phyloP scores from a whole-genome alignment of 768 basidiomycete species.

The Galerina sulciceps region DNA sequence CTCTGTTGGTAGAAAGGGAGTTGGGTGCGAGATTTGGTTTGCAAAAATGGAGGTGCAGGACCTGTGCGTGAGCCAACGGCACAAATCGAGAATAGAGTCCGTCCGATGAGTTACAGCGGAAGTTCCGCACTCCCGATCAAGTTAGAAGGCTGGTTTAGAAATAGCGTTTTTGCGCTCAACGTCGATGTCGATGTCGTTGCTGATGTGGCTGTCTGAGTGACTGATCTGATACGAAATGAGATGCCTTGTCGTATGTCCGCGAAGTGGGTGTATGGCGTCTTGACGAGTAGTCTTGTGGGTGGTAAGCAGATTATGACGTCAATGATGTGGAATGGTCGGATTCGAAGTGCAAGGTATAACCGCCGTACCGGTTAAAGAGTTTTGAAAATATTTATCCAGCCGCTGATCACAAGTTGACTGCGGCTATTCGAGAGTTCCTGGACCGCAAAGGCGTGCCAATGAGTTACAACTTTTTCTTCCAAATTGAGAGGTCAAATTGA shows the following conservation, averaged over 20 bases:
- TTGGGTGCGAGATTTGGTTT: background rate
- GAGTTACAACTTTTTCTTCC: no score
- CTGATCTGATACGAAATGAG: background rate
- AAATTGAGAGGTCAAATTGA: no score
- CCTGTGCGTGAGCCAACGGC: background rate
- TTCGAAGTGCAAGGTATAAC: background rate
- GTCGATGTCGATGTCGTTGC: background rate
- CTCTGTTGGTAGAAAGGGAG: no score
- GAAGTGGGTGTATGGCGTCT: background rate
- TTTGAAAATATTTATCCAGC: background rate
- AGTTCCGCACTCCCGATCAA: background rate
- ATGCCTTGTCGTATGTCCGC: background rate
- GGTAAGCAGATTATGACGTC: conserved; percentile 3
- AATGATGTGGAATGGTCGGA: background rate
- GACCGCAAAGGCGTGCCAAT: no score
- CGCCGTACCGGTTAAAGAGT: background rate
- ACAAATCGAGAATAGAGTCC: background rate
- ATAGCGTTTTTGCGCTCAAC: background rate
- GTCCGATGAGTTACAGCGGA: background rate
- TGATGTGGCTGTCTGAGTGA: background rate
- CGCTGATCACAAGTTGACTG: no score
- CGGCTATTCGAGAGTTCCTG: no score
- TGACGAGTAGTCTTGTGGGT: background rate
- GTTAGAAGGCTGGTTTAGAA: background rate
- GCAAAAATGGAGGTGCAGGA: background rate